Percentiles rank a stretch among this genome's conserved stretches.
Conservation (phyloP, 371 early-diverging fungal genomes). For the Zopfochytrium polystomum region DNA sequence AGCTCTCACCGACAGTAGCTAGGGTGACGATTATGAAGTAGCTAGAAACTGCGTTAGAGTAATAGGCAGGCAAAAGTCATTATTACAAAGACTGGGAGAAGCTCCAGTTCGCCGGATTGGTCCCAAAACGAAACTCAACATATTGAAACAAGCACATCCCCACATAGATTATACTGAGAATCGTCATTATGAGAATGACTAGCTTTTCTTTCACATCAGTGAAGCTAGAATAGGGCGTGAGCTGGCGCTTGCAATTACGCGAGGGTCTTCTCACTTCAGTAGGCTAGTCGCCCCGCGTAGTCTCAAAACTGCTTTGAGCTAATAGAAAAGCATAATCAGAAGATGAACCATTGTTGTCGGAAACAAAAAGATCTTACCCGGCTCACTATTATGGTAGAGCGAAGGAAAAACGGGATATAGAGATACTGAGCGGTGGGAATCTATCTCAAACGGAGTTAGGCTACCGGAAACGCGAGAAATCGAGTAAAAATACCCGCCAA, state of each 20-base stretch:
- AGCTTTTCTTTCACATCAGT: constrained; percentile 53
- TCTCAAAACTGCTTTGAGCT: constrained; percentile 30
- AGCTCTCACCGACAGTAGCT: constrained; percentile 74
- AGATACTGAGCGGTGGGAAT: constrained; percentile 19
- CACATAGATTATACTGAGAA: constrained; percentile 62
- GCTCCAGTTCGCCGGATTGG: constrained; percentile 3
- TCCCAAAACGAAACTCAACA: constrained; percentile 60
- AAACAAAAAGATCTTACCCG: too few relatives aligned
- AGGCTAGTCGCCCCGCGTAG: constrained; percentile 26
- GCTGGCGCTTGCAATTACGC: too few relatives aligned
- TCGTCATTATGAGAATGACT: constrained; percentile 56
- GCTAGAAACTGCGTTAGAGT: constrained; percentile 22
- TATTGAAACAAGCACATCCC: constrained; percentile 69
- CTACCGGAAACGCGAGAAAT: too few relatives aligned
- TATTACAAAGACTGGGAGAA: constrained; percentile 8
- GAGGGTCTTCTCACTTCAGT: too few relatives aligned
- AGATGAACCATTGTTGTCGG: too few relatives aligned
- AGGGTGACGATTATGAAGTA: constrained; percentile 50
- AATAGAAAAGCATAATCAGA: too few relatives aligned
- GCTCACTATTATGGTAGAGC: constrained; percentile 22
- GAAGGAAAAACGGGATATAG: constrained; percentile 43
- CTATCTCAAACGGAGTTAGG: too few relatives aligned
- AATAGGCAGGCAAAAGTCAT: neutral
- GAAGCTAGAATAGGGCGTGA: constrained; percentile 22
- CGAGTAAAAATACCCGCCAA: too few relatives aligned